Conservation (phyloP, 1,284 basidiomycete species). For the Pseudozyma sp. region DNA sequence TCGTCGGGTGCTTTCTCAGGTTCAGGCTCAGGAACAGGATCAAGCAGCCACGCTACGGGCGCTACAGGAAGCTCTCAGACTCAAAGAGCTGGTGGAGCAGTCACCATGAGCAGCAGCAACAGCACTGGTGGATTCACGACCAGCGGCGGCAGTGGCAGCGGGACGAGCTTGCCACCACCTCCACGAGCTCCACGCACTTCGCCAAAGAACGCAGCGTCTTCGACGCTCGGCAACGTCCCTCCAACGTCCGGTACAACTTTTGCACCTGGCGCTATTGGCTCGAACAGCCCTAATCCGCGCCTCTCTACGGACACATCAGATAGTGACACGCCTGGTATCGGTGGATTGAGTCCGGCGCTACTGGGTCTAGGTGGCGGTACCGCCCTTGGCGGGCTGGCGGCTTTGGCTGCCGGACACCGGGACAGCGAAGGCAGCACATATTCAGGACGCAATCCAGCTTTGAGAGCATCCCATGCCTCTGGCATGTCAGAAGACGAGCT, state of each 20-base stretch:
- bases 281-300: constrained; percentile 4
- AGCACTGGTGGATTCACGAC: constrained; percentile 42
- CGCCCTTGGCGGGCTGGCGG: constrained; percentile 43
- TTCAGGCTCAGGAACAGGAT: constrained; percentile 15
- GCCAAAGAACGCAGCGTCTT: background rate
- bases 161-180: constrained; percentile 39
- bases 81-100: constrained; percentile 5
- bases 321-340: constrained; percentile 12
- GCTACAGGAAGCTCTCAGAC: constrained; percentile 13
- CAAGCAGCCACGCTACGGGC: constrained; percentile 9
- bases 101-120: constrained; percentile 44
- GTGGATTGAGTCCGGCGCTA: constrained; percentile 30
- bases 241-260: constrained; percentile 4
- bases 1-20: constrained; percentile 13
- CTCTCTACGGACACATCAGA: constrained; percentile 22
- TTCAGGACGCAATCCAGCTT: constrained; percentile 8
- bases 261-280: background rate
- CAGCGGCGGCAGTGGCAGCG: constrained; percentile 34
- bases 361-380: constrained; percentile 37
- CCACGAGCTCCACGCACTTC: constrained; percentile 33
- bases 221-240: constrained; percentile 16
- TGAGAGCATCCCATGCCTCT: constrained; percentile 12
- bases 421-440: constrained; percentile 50
- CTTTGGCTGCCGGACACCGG: constrained; percentile 52
- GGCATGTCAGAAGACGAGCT: constrained; percentile 33